Evolutionary conservation across 768 basidiomycete species (phyloP).

Genomic region (Clitopilus passeckerianus): DNA sequence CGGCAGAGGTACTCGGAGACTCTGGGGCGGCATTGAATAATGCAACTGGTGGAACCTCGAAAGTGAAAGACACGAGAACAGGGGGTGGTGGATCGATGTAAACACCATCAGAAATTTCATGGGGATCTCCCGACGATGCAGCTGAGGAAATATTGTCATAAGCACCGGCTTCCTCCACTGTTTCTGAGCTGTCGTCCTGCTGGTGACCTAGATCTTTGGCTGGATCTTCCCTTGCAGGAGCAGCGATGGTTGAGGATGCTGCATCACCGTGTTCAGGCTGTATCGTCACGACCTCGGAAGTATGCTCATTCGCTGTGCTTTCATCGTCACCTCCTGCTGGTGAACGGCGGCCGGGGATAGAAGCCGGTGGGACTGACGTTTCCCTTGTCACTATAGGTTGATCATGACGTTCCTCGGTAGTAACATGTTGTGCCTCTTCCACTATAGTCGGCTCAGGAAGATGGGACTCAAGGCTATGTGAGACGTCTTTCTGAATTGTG

Average conservation of each 20-base stretch:
- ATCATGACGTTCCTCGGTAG: too few species aligned
- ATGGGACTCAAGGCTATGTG: too few species aligned
- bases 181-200: not conserved
- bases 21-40: slow-evolving; percentile 53
- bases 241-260: not conserved
- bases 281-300: too few species aligned
- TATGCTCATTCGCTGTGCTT: too few species aligned
- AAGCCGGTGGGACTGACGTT: too few species aligned
- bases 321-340: too few species aligned
- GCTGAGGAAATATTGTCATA: slow-evolving; percentile 2
- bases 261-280: too few species aligned
- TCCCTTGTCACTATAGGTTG: too few species aligned
- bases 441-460: too few species aligned
- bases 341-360: too few species aligned
- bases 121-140: slow-evolving; percentile 34
- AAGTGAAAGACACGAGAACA: slow-evolving; percentile 46
- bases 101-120: slow-evolving; percentile 60
- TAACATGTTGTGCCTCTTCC: too few species aligned
- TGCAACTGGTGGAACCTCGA: slow-evolving; percentile 33
- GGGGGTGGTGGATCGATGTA: slow-evolving; percentile 75
- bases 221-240: not conserved
- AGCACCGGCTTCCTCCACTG: not conserved
- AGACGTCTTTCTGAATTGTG: too few species aligned
- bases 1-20: slow-evolving; percentile 11
- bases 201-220: not conserved